These are phyloP conservation scores for Parachlorella kessleri DNA, from an alignment of 139 green algal genomes.

Conservation along the genomic window DNA sequence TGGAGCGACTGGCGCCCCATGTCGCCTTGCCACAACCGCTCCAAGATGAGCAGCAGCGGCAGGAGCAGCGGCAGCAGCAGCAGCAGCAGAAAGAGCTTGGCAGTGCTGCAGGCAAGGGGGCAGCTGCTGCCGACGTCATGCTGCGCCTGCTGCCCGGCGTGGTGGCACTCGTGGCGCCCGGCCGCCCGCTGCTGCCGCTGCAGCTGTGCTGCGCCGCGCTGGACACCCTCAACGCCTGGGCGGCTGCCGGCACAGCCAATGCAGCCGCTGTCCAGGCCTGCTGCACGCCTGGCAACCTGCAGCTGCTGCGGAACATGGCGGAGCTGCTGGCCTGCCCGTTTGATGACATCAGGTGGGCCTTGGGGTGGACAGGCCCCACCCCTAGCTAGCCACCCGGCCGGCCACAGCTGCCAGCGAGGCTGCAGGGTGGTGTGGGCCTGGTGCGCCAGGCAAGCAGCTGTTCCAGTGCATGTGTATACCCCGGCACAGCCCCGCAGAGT, in stretches of 20 bases:
- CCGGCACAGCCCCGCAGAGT: no score
- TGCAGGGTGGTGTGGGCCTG: no score
- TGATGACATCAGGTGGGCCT: slow-evolving; percentile 20
- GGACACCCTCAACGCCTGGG: background rate
- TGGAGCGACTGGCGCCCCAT: background rate
- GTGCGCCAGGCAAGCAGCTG: no score
- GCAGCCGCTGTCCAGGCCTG: background rate
- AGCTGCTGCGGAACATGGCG: slow-evolving; percentile 5
- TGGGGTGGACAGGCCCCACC: background rate
- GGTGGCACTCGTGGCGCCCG: slow-evolving; percentile 3
- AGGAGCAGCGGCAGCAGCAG: background rate
- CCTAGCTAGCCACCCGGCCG: no score
- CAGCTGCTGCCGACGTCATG: background rate
- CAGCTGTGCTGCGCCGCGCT: background rate
- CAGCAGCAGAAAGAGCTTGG: background rate
- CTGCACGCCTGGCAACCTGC: background rate
- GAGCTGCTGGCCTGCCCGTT: slow-evolving; percentile 17
- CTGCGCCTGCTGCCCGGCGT: background rate
- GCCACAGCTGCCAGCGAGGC: no score
- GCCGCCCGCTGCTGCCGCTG: slow-evolving; percentile 8
- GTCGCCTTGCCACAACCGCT: background rate
- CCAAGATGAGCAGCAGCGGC: background rate
- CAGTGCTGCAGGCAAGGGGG: no score
- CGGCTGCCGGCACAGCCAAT: background rate
- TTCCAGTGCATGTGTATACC: no score